Evolutionary conservation across 768 basidiomycete species (phyloP).

Genomic region (Amanita exitialis): DNA sequence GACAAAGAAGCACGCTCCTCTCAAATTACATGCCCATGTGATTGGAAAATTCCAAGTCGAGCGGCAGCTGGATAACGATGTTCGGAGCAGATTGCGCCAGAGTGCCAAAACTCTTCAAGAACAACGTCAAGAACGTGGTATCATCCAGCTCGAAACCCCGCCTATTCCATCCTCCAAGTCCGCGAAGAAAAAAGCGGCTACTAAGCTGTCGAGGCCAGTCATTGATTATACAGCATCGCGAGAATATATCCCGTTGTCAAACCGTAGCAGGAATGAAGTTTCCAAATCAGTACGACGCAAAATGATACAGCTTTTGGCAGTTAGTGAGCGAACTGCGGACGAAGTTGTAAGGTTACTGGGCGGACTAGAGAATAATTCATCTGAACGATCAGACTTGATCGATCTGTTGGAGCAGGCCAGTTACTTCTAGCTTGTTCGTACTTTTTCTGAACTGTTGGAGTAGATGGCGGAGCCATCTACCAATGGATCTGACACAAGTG

Average conservation of each 20-base stretch:
- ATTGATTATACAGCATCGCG: background rate
- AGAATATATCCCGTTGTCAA: constrained; percentile 14
- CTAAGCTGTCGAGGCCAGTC: background rate
- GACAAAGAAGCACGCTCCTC: constrained; percentile 48
- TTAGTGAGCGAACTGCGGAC: constrained; percentile 38
- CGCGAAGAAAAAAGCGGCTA: constrained; percentile 23
- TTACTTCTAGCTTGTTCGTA: background rate
- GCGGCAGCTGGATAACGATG: constrained; percentile 40
- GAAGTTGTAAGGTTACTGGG: constrained; percentile 38
- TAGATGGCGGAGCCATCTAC: constrained; percentile 43
- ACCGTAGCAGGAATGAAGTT: constrained; percentile 14
- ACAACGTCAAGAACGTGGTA: constrained; percentile 32
- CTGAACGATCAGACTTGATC: constrained; percentile 30
- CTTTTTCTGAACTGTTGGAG: background rate
- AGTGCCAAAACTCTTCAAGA: constrained; percentile 27
- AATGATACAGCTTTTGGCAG: constrained; percentile 44
- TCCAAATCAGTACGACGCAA: constrained; percentile 24
- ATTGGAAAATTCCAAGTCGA: constrained; percentile 65
- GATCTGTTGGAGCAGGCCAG: constrained; percentile 41
- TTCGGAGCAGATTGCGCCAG: constrained; percentile 36
- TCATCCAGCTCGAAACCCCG: constrained; percentile 39
- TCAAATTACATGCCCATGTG: constrained; percentile 68
- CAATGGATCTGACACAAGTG: constrained; percentile 24
- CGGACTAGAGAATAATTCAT: constrained; percentile 23
- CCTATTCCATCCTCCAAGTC: constrained; percentile 20